Evolutionary conservation across 2,329 filamentous ascomycete species (phyloP), one percentile per base, ranked within the genome.

Genomic region (Sclerotinia spermophila): DNA sequence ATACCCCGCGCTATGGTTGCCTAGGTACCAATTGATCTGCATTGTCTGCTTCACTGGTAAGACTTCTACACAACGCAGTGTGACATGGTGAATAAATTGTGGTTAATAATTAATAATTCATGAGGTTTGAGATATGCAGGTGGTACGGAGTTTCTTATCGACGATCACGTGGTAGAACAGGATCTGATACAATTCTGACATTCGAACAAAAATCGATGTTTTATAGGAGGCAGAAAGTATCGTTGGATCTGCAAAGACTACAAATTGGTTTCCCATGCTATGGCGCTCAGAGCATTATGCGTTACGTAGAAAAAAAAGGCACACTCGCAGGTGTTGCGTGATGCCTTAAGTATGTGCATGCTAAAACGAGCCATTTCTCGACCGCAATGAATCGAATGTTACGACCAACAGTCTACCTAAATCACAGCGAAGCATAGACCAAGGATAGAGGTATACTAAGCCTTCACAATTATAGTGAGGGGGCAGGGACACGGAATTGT

Each of bases 131-230:
- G 24, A 65, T 51, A 65, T n/a, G 24, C 10, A 66, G 24, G 62
- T 40, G 13, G 21, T 35, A 53, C 35, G 6, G 4, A 24, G 62
- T 38, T 53, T 53, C 45, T 66, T 66, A 66, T 66, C 62, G 8
- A 65, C 6, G n/a, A 66, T 66, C 62, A 66, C 62, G 62, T 66
- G 62, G 44, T 19, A 35, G 19, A 19, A 24, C 7, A 66, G 17
- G 15, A 51, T 48, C 30, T 33, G 21, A 38, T 35, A 60, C 56
- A 60, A 60, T 21, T 21, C 24, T 42, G 30, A 27, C 45, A 53
- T 27, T 27, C 45, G 21, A 51, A 13, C 24, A 11, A 65, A 38
- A 53, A 21, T 38, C 24, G 42, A 19, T 24, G 19, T 30, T 15
- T 40, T n/a, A 6, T n/a, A 60, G 17, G 38, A n/a, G 58, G n/a